Base-by-base conservation (phyloP, 1,284 basidiomycete genomes). In the Rhodotorula sp. region DNA sequence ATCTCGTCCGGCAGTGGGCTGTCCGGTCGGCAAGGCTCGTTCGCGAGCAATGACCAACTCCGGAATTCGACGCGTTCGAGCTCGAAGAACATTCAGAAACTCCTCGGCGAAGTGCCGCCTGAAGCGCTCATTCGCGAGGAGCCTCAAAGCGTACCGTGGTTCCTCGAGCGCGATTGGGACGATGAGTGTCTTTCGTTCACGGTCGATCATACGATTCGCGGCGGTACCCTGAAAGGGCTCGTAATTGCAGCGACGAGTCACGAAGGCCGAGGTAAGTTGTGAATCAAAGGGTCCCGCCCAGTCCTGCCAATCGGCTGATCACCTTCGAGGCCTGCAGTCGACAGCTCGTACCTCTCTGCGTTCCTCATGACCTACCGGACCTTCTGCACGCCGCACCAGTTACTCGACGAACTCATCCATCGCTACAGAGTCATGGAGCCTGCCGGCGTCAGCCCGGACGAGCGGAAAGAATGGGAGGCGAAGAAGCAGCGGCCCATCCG, bases 341-440 rank as follows among this genome's bases (percentile, higher is more conserved):
- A 95, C 80, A 85, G 88, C 0, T 87, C 88, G 10, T 99, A 92
- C 83, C 91, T 89, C 80, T 90, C 91, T 80, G 91, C 94, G 2
- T 99, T 99, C 86, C 82, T 99, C 73, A 91, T 97, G 87, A 99
- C 97, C 1, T 97, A 94, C 85, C 93, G 95, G 77, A 96, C 93
- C 0, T 99, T 99, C 81, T 93, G 92, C 21, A 90, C 89, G 1
- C 84, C 93, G 26, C 87, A 92, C 68, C 90, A 93, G 70, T 83
- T 99, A 31, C 90, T 98, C 70, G 89, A 93, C 65, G 84, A 92
- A n/a, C 87, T 99, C 39, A 87, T 92, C 16, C 85, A 87, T 68
- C 89, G 97, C 10, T 99, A 94, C 83, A 87, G 86, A 78, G 90
- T 97, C 57, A 83, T 87, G 59, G 86, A 91, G 20, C 97, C 96